These are phyloP conservation scores for Alternaria tenuissima DNA, from an alignment of 2,329 filamentous ascomycete genomes.

Conservation along the genomic window DNA sequence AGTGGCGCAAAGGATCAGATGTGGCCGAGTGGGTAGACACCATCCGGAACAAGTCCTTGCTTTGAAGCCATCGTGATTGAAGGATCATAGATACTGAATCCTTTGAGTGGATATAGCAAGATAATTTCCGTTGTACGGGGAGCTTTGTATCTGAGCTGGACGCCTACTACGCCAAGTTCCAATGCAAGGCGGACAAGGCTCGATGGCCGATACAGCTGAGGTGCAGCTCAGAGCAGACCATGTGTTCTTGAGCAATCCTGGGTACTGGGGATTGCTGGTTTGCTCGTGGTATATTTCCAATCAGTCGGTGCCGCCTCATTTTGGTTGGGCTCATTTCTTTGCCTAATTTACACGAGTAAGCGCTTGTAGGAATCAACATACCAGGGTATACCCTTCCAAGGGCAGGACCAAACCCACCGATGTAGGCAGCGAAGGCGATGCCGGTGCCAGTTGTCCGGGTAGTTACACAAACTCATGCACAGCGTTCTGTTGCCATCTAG, in stretches of 20 bases:
- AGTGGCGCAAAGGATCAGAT: constrained; percentile 4
- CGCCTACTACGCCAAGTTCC: background rate
- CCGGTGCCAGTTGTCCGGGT: background rate
- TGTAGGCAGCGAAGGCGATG: background rate
- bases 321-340: constrained; percentile 13
- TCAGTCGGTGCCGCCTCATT: constrained; percentile 17
- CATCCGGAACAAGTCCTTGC: constrained; percentile 4
- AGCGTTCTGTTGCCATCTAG: background rate
- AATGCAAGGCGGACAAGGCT: constrained; percentile 1
- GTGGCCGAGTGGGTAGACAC: background rate
- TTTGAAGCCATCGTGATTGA: constrained; percentile 4
- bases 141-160: constrained; percentile 1
- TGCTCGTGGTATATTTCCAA: constrained; percentile 6
- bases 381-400: constrained; percentile 8
- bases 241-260: constrained; percentile 11
- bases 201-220: background rate
- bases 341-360: constrained; percentile 22
- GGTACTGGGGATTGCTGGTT: constrained; percentile 6
- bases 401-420: constrained; percentile 1
- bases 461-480: constrained; percentile 2
- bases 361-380: background rate
- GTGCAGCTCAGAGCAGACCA: constrained; percentile 14
- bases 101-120: constrained; percentile 10
- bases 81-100: constrained; percentile 8
- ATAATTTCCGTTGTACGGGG: constrained; percentile 13